Conservation (phyloP, 2,329 filamentous ascomycete species). For the Talaromyces sp. region DNA sequence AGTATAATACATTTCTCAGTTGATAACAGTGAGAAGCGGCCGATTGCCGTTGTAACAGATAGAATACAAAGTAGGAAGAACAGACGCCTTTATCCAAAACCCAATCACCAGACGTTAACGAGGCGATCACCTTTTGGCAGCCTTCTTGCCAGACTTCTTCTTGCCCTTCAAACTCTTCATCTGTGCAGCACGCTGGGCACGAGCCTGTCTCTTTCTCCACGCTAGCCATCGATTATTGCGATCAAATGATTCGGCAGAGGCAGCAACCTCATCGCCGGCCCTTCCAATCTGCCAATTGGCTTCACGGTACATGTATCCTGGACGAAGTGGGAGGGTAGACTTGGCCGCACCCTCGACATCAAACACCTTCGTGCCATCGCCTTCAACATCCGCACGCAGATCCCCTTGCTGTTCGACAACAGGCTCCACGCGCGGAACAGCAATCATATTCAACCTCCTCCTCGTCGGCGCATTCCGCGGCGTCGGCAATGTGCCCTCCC, state of each 20-base stretch:
- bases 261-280: slow-evolving; percentile 58
- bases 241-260: slow-evolving; percentile 55
- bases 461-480: slow-evolving; percentile 69
- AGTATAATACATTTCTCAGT: neutral
- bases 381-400: slow-evolving; percentile 22
- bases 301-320: slow-evolving; percentile 63
- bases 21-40: neutral
- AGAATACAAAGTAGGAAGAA: slow-evolving; percentile 14
- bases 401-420: slow-evolving; percentile 20
- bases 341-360: slow-evolving; percentile 26
- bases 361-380: slow-evolving; percentile 21
- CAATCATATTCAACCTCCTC: slow-evolving; percentile 71
- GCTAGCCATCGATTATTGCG: slow-evolving; percentile 61
- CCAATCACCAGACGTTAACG: neutral
- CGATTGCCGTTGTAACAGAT: neutral
- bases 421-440: slow-evolving; percentile 38
- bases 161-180: slow-evolving; percentile 53
- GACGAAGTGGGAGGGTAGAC: slow-evolving; percentile 41
- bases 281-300: slow-evolving; percentile 67
- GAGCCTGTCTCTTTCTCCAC: slow-evolving; percentile 59
- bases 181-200: slow-evolving; percentile 51
- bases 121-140: slow-evolving; percentile 25
- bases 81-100: slow-evolving; percentile 1
- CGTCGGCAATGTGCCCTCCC: slow-evolving; percentile 74
- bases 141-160: slow-evolving; percentile 40